Percentiles rank a stretch among this genome's conserved stretches.
phyloP scores from a whole-genome alignment of 352 stramenopile species.

The Phytophthora nicotianae region DNA sequence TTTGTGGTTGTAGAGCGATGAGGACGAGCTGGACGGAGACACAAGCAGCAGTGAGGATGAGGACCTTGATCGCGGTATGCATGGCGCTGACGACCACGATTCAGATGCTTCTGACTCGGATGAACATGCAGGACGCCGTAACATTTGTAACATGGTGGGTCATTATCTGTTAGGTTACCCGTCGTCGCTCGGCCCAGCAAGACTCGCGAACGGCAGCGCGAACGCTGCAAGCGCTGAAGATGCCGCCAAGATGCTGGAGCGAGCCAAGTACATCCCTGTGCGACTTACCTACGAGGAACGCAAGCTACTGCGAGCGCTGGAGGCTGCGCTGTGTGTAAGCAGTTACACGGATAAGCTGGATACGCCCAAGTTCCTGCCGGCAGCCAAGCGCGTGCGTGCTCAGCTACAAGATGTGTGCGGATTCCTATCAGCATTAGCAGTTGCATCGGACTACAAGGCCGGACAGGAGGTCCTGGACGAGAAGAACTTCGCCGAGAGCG shows the following conservation, averaged over 20 bases:
- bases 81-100: constrained; percentile 24
- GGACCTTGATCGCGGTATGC: constrained; percentile 39
- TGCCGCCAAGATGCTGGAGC: constrained; percentile 76
- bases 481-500: constrained; percentile 90
- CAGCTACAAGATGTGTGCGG: constrained; percentile 93
- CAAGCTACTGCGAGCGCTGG: constrained; percentile 93
- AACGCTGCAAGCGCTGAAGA: constrained; percentile 18
- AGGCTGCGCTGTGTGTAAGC: constrained; percentile 92
- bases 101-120: constrained; percentile 45
- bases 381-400: constrained; percentile 82
- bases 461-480: constrained; percentile 89
- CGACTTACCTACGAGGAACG: constrained; percentile 95
- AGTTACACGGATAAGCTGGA: constrained; percentile 96
- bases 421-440: constrained; percentile 92
- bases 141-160: constrained; percentile 90
- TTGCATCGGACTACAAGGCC: constrained; percentile 88
- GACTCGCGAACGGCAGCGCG: constrained; percentile 22
- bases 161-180: constrained; percentile 83
- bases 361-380: constrained; percentile 59
- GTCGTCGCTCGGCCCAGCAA: constrained; percentile 35
- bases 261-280: constrained; percentile 96
- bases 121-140: constrained; percentile 56
- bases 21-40: constrained; percentile 50
- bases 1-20: constrained; percentile 37
- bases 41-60: constrained; percentile 53